Evolutionary conservation across 768 basidiomycete species (phyloP), one percentile per base, ranked within the genome.

Genomic region (Dendrothele bispora): DNA sequence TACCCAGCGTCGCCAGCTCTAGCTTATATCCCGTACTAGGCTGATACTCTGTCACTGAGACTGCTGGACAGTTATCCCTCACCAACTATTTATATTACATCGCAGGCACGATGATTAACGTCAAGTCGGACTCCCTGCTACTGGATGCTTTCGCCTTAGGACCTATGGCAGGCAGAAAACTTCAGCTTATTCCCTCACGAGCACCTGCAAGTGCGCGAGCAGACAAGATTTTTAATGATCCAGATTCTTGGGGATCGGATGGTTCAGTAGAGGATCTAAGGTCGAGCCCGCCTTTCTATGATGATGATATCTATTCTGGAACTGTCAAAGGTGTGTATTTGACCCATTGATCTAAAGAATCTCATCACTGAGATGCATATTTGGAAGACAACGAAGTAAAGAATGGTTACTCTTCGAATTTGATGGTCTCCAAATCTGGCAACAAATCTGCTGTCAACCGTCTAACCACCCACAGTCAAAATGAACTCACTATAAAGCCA

Each of bases 171-270:
- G n/a, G n/a, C n/a, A n/a, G n/a, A n/a, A n/a, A 10, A 10, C 28
- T 64, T 57, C 24, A 67, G 62, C 7, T 62, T 56, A 46, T 67
- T 18, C 37, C 37, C 18, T 10, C 30, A 18, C 22, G 29, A 26
- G 18, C 48, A 22, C 48, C 48, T 26, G 40, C 41, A 29, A 49
- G 48, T 26, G 48, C 48, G 24, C 26, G 41, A 32, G 48, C 39
- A 8, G 30, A 49, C 15, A 39, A 42, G 40, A 49, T 49, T 3
- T 49, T 49, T 29, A 49, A 49, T 27, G 39, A 49, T 22, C 48
- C 48, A n/a, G 39, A 49, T 18, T 39, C 40, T 35, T 49, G 48
- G 48, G 42, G 39, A 32, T 10, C 39, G 18, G 36, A 27, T 29
- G 32, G 20, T 20, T 29, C 18, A 28, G 14, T n/a, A 38, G 39